A percentile compares a stretch with the other conserved stretches of the same genome.
Conservation (phyloP, 805 yeast species). For the Teunomyces cretensis region DNA sequence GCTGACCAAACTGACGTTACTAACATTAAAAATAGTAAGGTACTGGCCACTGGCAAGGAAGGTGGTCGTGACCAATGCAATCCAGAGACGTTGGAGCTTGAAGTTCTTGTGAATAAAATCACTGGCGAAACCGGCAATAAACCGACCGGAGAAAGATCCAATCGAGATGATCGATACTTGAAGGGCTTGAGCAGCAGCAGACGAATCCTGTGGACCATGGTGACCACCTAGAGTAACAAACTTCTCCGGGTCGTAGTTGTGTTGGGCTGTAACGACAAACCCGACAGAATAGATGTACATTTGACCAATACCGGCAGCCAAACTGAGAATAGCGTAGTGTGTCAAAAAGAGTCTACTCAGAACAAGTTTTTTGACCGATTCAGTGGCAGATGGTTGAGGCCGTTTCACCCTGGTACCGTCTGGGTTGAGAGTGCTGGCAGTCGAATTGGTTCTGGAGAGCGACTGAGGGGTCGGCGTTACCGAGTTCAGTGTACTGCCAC, state of each 20-base stretch:
- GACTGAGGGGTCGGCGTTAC: slow-evolving; percentile 14
- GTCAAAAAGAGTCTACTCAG: slow-evolving; percentile 40
- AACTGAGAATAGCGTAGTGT: slow-evolving; percentile 55
- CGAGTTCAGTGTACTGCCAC: slow-evolving; percentile 14
- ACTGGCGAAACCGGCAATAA: slow-evolving; percentile 63
- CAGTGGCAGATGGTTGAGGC: slow-evolving; percentile 7
- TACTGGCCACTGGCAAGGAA: slow-evolving; percentile 39
- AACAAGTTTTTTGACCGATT: slow-evolving; percentile 20
- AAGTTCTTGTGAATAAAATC: slow-evolving; percentile 55
- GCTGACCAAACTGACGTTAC: slow-evolving; percentile 36
- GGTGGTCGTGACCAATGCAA: slow-evolving; percentile 46
- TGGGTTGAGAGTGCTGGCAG: background rate
- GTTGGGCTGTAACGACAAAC: slow-evolving; percentile 55
- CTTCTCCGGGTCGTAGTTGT: slow-evolving; percentile 14
- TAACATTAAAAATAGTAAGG: slow-evolving; percentile 26
- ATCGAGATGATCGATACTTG: slow-evolving; percentile 70
- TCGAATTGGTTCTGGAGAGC: slow-evolving; percentile 1
- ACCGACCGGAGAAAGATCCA: slow-evolving; percentile 64
- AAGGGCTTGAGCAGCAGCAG: slow-evolving; percentile 57
- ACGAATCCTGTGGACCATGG: slow-evolving; percentile 12
- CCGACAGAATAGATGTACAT: slow-evolving; percentile 75
- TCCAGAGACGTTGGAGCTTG: slow-evolving; percentile 65
- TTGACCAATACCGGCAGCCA: slow-evolving; percentile 65
- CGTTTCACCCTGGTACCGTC: background rate
- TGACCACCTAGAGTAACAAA: slow-evolving; percentile 1